Evolutionary conservation across 768 basidiomycete genomes (phyloP).

Genomic region (Boletus bicolor): DNA sequence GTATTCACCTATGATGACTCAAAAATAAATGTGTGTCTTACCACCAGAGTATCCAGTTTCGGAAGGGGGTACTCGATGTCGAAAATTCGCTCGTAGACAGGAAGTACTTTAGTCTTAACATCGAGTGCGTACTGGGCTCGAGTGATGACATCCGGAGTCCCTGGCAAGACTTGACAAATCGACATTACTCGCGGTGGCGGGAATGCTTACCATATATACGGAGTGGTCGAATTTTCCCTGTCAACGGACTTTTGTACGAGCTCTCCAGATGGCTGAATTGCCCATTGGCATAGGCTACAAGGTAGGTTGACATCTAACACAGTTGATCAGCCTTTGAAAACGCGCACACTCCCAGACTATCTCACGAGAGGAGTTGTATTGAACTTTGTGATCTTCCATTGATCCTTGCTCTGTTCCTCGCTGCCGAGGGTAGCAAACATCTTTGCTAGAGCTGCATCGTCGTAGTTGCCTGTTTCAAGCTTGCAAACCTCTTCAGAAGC

Average conservation of each 20-base stretch:
- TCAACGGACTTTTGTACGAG: conserved; percentile 74
- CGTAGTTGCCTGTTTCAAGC: conserved; percentile 29
- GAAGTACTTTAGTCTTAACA: conserved; percentile 76
- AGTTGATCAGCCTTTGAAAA: neutral
- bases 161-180: conserved; percentile 34
- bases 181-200: neutral
- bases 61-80: conserved; percentile 90
- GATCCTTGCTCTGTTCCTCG: conserved; percentile 33
- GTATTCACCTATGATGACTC: neutral
- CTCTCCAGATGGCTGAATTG: conserved; percentile 70
- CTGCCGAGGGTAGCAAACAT: conserved; percentile 41
- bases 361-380: conserved; percentile 68
- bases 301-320: conserved; percentile 74
- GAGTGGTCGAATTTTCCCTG: conserved; percentile 76
- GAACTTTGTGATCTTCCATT: conserved; percentile 85
- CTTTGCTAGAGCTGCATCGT: conserved; percentile 36
- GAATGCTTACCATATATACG: conserved; percentile 70
- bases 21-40: conserved; percentile 30
- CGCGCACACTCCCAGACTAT: neutral
- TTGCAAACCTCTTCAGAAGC: conserved; percentile 53
- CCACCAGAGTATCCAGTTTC: conserved; percentile 91
- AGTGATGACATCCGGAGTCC: conserved; percentile 76
- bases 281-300: conserved; percentile 86
- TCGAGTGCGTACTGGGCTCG: conserved; percentile 87
- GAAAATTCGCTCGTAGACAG: conserved; percentile 90